phyloP scores from a whole-genome alignment of 306 rosid species.

The Lablab purpureus region DNA sequence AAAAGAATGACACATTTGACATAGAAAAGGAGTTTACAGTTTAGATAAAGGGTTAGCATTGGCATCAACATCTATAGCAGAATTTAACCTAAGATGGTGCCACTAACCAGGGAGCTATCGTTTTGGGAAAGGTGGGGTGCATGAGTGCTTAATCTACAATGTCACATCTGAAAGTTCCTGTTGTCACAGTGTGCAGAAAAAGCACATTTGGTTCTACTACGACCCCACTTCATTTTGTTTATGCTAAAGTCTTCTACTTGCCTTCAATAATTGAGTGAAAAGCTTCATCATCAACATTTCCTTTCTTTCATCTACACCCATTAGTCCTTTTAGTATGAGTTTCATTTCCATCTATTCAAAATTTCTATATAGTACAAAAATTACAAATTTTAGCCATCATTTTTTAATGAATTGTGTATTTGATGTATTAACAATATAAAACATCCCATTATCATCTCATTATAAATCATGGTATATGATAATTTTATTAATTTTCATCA shows the following conservation, averaged over 20 bases:
- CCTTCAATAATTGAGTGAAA: conserved; percentile 35
- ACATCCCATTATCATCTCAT: no score
- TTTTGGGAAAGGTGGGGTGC: conserved; percentile 36
- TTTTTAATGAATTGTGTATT: no score
- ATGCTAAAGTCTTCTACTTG: neutral
- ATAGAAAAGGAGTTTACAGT: neutral
- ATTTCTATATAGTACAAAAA: neutral
- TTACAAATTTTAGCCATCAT: neutral
- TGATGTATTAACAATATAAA: no score
- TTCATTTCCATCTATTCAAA: neutral
- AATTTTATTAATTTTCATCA: no score
- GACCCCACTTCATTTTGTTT: conserved; percentile 40
- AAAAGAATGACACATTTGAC: neutral
- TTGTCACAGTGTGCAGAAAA: conserved; percentile 9
- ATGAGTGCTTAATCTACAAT: conserved; percentile 29
- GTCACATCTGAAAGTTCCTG: conserved; percentile 40
- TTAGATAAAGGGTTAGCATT: no score
- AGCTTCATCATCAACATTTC: conserved; percentile 8
- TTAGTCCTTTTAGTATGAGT: neutral
- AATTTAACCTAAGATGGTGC: conserved; percentile 44
- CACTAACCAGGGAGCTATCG: conserved; percentile 34
- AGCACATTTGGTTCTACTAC: neutral
- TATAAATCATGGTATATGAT: no score
- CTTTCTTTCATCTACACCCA: neutral
- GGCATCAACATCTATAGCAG: conserved; percentile 30